phyloP scores from a whole-genome alignment of 495 filamentous ascomycete genomes.

The Astrocystis sublimbata region DNA sequence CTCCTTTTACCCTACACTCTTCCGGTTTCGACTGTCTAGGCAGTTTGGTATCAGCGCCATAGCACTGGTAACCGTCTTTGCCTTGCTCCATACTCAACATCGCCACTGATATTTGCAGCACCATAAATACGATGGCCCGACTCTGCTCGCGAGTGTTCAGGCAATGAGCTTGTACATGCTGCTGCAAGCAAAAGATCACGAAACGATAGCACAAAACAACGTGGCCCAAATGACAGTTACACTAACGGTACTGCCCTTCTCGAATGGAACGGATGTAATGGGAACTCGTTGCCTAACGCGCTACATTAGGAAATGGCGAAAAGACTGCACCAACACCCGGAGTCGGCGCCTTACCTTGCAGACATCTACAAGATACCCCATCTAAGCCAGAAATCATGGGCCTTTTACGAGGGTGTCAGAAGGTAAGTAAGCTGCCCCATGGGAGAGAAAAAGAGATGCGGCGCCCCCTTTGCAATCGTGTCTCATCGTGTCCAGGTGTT shows the following conservation, averaged over 20 bases:
- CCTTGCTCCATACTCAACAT: too few species aligned
- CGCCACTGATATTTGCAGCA: too few species aligned
- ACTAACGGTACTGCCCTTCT: neutral
- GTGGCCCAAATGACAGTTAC: neutral
- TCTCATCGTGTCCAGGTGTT: neutral
- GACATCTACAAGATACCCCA: neutral
- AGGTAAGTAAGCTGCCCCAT: neutral
- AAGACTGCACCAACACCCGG: neutral
- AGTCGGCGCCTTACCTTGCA: too few species aligned
- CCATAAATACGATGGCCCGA: neutral
- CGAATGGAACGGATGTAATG: too few species aligned
- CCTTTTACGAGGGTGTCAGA: neutral
- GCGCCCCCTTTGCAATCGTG: neutral
- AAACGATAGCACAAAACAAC: neutral
- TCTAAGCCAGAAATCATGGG: neutral
- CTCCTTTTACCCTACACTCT: too few species aligned
- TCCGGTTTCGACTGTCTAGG: too few species aligned
- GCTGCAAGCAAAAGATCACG: neutral
- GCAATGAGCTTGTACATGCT: neutral
- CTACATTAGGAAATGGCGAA: neutral
- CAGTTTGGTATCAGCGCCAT: too few species aligned
- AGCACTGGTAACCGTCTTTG: too few species aligned
- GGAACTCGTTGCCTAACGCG: too few species aligned
- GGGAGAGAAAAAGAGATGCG: neutral
- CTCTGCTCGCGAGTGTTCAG: neutral